Evolutionary conservation across 306 rosid species (phyloP), one percentile per base, ranked within the genome.

Genomic region (Purshia tridentata): DNA sequence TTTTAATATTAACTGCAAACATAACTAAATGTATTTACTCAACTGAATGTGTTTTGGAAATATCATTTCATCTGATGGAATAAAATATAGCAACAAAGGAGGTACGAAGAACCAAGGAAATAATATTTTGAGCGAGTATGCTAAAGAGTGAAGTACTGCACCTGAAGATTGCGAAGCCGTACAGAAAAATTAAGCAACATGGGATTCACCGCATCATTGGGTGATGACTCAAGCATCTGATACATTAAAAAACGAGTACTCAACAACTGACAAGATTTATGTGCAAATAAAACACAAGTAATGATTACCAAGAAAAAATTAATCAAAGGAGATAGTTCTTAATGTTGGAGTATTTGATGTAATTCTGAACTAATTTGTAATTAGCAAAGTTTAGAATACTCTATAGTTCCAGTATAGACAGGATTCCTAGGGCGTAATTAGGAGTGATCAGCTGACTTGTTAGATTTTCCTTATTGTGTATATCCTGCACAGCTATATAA

Each of bases 91-190:
- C 4, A 19, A 61, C 68, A 50, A 39, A n/a, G 29, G 40, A 73
- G 72, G 80, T 29, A 8, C 23, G 47, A 63, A 72, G 67, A 67
- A 72, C 37, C 0, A 51, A 58, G 16, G 15, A 4, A 39, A 53
- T 42, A 54, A 64, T 9, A 19, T 2, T 61, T 23, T 29, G 40
- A 51, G 19, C 9, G 16, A 74, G 62, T 5, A 29, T 9, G 23
- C 15, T 35, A 8, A 63, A 55, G 70, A 72, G 52, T 64, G 74
- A 68, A 56, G 51, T 58, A 52, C 81, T 84, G 18, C 75, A 93
- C 98, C 82, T 91, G 98, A 77, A 93, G 92, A 91, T 89, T 91
- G 58, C 96, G 92, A 63, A 93, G 90, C 80, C 96, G 89, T 57
- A 84, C 40, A 68, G 97, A 88, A 74, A 93, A 96, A 83, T 81